Evolutionary conservation across 176 grass and related monocot genomes (phyloP), one percentile per base, ranked within the genome.

Genomic region (Alloteropsis semialata): DNA sequence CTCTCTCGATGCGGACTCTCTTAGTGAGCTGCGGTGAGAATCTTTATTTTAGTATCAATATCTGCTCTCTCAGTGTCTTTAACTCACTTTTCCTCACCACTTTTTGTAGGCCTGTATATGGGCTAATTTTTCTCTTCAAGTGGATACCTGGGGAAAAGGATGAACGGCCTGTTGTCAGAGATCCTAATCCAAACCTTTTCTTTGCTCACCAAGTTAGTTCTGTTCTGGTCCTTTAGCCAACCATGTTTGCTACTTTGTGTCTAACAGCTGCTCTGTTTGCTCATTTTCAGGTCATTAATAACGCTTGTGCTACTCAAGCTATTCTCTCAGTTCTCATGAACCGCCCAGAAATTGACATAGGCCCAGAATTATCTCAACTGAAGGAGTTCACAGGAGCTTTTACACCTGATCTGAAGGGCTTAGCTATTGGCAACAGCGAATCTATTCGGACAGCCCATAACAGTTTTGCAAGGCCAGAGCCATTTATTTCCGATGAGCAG

Each of bases 241-340:
- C 50, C 68, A 21, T 46, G 30, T 75, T 54, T 65, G 5, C 10
- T 82, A 57, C n/a, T 41, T 58, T 73, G 73, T 22, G 1, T 49
- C 74, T 73, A 78, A n/a, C 73, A 56, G 24, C 24, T 79, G 55
- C 28, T 75, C 74, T 58, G 46, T 73, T 21, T 27, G 17, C 38
- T 76, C 37, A 72, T 78, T 55, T 82, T 38, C 85, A 99, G 96
- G 96, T 96, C 57, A 99, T 99, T 82, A 93, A 89, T 22, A 99
- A 99, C 72, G 96, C 96, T 69, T 99, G 93, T 82, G 96, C 96
- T 50, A 99, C 96, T 58, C 93, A 99, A 96, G 96, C 96, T 80
- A 99, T 99, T 28, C 93, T 99, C 50, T 96, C 96, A 33, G 92
- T 96, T 74, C 83, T 99, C 69, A 89, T 99, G 91, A 99, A 99